A percentile compares a stretch with the other conserved stretches of the same genome.
Evolutionary conservation across 768 basidiomycete genomes (phyloP).

Genomic region (Tulasnella sp.): DNA sequence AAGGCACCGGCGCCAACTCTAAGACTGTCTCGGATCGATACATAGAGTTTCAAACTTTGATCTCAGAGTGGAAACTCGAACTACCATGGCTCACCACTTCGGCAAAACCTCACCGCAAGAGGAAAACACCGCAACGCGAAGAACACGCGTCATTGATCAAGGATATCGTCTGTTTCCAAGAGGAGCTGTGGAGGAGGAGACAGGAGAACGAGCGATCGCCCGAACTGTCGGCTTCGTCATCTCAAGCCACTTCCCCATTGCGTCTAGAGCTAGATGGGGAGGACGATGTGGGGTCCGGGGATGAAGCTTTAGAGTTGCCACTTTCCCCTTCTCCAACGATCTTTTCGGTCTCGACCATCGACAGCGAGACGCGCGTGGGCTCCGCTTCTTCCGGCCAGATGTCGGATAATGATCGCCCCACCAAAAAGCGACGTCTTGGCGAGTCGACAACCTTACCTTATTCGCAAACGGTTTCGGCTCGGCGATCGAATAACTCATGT

Average conservation of each 20-base stretch:
- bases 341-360: background rate
- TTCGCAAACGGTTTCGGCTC: no score
- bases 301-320: slow-evolving; percentile 11
- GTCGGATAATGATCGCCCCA: no score
- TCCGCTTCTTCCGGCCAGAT: no score
- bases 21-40: slow-evolving; percentile 58
- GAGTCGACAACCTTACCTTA: no score
- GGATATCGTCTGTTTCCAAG: slow-evolving; percentile 59
- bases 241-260: background rate
- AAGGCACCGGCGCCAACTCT: slow-evolving; percentile 40
- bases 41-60: slow-evolving; percentile 48
- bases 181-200: slow-evolving; percentile 43
- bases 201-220: slow-evolving; percentile 3
- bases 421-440: no score
- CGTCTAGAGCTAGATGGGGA: slow-evolving; percentile 26
- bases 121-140: slow-evolving; percentile 23
- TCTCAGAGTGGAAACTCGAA: slow-evolving; percentile 49
- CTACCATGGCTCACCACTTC: slow-evolving; percentile 53
- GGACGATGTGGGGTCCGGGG: slow-evolving; percentile 31
- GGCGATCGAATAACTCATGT: background rate
- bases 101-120: slow-evolving; percentile 24
- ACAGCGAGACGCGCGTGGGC: no score
- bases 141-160: slow-evolving; percentile 44
- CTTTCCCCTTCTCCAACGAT: background rate
- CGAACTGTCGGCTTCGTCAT: background rate